Conservation (phyloP, 164 flowering plant species). For the Berberis vulgaris region DNA sequence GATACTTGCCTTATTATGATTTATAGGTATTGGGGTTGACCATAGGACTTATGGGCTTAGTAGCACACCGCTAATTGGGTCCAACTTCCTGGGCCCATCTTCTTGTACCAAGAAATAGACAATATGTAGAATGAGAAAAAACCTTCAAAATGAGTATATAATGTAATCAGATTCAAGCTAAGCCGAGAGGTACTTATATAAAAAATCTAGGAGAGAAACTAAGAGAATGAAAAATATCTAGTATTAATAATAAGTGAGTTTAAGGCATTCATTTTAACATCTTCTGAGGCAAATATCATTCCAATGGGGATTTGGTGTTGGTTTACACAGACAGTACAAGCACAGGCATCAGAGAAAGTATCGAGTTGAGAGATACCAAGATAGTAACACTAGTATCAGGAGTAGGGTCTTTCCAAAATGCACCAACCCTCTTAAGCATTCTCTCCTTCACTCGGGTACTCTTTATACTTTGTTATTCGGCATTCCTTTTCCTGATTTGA, state of each 20-base stretch:
- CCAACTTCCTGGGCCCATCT: too few relatives aligned
- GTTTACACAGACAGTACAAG: slow-evolving; percentile 79
- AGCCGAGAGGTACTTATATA: too few relatives aligned
- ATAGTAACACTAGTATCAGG: slow-evolving; percentile 71
- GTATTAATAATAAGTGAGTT: slow-evolving; percentile 34
- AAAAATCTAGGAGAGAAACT: too few relatives aligned
- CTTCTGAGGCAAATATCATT: slow-evolving; percentile 69
- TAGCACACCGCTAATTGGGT: too few relatives aligned
- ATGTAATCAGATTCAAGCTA: too few relatives aligned
- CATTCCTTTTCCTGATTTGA: slow-evolving; percentile 48
- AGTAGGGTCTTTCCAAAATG: slow-evolving; percentile 80
- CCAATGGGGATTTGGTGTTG: slow-evolving; percentile 84
- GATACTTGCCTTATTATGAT: too few relatives aligned
- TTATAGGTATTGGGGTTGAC: too few relatives aligned
- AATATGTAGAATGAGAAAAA: too few relatives aligned
- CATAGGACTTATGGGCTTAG: too few relatives aligned
- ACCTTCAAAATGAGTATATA: too few relatives aligned
- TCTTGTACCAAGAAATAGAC: too few relatives aligned
- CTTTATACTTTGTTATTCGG: slow-evolving; percentile 60
- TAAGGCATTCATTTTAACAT: slow-evolving; percentile 80
- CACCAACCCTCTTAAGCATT: slow-evolving; percentile 81
- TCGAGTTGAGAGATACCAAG: slow-evolving; percentile 80
- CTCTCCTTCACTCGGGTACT: slow-evolving; percentile 72
- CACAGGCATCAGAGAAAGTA: slow-evolving; percentile 91
- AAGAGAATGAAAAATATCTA: background rate